These are phyloP conservation scores for Ochetophila trinervis DNA, from an alignment of 306 rosid species.

Conservation along the genomic window DNA sequence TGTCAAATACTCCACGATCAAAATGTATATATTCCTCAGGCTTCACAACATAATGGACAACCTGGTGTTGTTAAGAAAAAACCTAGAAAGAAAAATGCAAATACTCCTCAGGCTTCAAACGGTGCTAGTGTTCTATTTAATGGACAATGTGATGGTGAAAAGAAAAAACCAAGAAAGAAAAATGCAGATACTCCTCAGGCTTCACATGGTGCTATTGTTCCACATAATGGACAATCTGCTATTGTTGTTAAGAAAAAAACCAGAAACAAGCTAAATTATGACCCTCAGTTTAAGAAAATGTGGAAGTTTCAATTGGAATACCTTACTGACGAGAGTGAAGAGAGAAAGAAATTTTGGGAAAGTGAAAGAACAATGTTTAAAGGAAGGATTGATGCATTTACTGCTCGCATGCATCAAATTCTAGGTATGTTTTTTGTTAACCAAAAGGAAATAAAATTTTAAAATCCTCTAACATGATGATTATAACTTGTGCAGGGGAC, in stretches of 20 bases:
- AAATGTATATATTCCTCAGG: background rate
- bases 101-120: background rate
- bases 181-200: background rate
- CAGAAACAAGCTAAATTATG: background rate
- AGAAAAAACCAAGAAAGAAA: background rate
- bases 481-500: slow-evolving; percentile 34
- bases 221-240: slow-evolving; percentile 5
- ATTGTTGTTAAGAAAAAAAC: background rate
- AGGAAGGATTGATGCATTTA: slow-evolving; percentile 29
- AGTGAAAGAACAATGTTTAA: slow-evolving; percentile 31
- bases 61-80: background rate
- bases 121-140: background rate
- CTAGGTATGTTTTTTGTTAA: slow-evolving; percentile 27
- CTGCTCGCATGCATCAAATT: slow-evolving; percentile 28
- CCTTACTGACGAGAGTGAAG: slow-evolving; percentile 17
- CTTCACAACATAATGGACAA: background rate
- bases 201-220: slow-evolving; percentile 5
- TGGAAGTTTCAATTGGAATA: slow-evolving; percentile 34
- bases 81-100: background rate
- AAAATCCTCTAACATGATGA: too few species aligned
- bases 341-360: slow-evolving; percentile 26
- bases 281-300: slow-evolving; percentile 19
- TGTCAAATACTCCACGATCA: slow-evolving; percentile 8
- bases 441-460: background rate
- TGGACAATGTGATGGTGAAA: too few species aligned